phyloP scores from a whole-genome alignment of 2,329 filamentous ascomycete species.

The Talaromyces sp. region DNA sequence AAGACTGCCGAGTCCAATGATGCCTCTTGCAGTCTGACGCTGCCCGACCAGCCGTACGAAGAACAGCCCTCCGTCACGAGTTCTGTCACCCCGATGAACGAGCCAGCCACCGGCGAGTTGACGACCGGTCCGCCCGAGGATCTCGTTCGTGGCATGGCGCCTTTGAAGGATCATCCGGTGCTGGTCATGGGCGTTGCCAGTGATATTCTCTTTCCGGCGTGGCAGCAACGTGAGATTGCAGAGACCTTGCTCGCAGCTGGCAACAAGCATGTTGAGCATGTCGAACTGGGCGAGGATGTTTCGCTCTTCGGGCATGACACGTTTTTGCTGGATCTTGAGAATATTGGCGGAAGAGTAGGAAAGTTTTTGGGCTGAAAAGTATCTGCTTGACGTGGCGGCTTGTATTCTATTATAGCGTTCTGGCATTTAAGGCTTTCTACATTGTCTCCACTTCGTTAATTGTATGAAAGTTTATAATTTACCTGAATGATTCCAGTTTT shows the following conservation, averaged over 20 bases:
- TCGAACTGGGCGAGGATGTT: conserved; percentile 89
- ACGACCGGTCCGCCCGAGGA: conserved; percentile 63
- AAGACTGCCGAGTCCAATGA: conserved; percentile 32
- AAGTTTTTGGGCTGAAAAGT: conserved; percentile 62
- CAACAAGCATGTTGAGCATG: conserved; percentile 76
- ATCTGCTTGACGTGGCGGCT: not conserved
- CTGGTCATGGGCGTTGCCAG: conserved; percentile 91
- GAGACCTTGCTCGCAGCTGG: conserved; percentile 72
- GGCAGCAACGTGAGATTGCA: conserved; percentile 94
- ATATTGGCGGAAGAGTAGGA: conserved; percentile 79
- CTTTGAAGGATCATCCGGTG: conserved; percentile 70
- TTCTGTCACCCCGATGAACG: conserved; percentile 26
- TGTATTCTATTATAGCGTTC: conserved; percentile 5
- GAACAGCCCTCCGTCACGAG: conserved; percentile 64
- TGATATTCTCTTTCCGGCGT: conserved; percentile 94
- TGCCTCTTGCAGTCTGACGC: conserved; percentile 67
- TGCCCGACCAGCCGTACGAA: conserved; percentile 79
- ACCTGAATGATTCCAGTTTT: not conserved
- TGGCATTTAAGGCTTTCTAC: conserved; percentile 8
- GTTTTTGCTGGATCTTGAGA: conserved; percentile 85
- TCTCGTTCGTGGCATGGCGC: conserved; percentile 67
- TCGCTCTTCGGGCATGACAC: conserved; percentile 96
- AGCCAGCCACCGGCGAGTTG: conserved; percentile 19
- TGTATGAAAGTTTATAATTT: not conserved
- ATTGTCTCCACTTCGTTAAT: not conserved